These are phyloP conservation scores for Camellia granthamiana DNA, from an alignment of 148 eudicot species.

Conservation along the genomic window DNA sequence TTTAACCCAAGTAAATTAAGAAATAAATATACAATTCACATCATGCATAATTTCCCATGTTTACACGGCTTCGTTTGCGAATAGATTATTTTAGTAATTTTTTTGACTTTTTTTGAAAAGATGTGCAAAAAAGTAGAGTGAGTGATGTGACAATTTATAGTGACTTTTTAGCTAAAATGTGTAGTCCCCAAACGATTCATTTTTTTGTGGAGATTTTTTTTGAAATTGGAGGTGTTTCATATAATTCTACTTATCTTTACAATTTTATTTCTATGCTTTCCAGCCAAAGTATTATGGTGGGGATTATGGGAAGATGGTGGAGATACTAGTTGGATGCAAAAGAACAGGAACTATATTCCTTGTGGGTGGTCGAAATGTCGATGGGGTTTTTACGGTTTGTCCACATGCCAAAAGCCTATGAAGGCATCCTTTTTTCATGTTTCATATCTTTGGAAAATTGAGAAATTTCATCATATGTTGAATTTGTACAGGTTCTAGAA, in stretches of 20 bases:
- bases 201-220: neutral
- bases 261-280: constrained; percentile 6
- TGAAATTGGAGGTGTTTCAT: neutral
- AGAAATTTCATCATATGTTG: neutral
- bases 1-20: too few species aligned
- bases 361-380: constrained; percentile 79
- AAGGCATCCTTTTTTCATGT: neutral
- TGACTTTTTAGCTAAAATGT: too few species aligned
- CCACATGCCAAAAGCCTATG: neutral
- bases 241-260: neutral
- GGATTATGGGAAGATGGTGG: constrained; percentile 67
- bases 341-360: constrained; percentile 75
- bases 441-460: neutral
- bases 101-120: too few species aligned
- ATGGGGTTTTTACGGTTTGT: constrained; percentile 75
- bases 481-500: constrained; percentile 67
- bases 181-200: neutral
- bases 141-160: too few species aligned
- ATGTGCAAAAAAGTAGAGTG: too few species aligned
- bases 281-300: constrained; percentile 90
- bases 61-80: too few species aligned
- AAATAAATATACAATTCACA: too few species aligned
- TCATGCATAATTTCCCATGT: too few species aligned
- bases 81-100: too few species aligned
- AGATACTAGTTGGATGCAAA: constrained; percentile 69